Evolutionary conservation across 371 early-diverging fungal genomes (phyloP), one percentile per base, ranked within the genome.

Genomic region (Dichotomocladium elegans): DNA sequence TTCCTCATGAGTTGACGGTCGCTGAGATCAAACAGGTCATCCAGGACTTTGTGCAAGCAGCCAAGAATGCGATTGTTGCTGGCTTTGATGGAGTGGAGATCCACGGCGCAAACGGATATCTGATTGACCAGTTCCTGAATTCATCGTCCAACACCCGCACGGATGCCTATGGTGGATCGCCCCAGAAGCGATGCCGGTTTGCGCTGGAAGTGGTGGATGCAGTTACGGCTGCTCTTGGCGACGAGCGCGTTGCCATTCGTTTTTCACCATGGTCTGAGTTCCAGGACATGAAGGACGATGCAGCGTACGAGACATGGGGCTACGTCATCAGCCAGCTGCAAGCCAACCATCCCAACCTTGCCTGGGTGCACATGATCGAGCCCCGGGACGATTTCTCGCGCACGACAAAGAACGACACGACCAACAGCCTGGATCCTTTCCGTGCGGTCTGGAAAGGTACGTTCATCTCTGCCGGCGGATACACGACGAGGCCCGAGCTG

Each of bases 71-170:
- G 37, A 47, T 67, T 22, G 45, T 53, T 33, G 76, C 77, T 12
- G 86, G 80, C 2, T 87, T 89, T 55, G 85, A 89, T 52, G 84
- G 78, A 26, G 64, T 89, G 8, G 85, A 88, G 51, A 68, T 91
- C 24, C 90, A 91, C 64, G 74, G 65, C 51, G 87, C 84, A 1
- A 79, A 87, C 41, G 85, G 85, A 0, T 85, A 81, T 60, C 66
- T 88, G 49, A 41, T 83, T 40, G 68, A 78, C 41, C 78, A 82
- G 44, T 60, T 87, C 45, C 17, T 48, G 10, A 52, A 62, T 11
- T 34, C 28, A 2, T 28, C 31, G 11, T 35, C 19, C 22, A 89
- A 87, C 57, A 34, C 61, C 15, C 77, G 89, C 29, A 80, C 79
- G 0, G 88, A 88, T 61, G 55, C 67, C 12, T 87, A 83, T 55